A percentile compares a stretch with the other conserved stretches of the same genome.
phyloP scores from a whole-genome alignment of 257 asterid species.

The Solanum commersonii region DNA sequence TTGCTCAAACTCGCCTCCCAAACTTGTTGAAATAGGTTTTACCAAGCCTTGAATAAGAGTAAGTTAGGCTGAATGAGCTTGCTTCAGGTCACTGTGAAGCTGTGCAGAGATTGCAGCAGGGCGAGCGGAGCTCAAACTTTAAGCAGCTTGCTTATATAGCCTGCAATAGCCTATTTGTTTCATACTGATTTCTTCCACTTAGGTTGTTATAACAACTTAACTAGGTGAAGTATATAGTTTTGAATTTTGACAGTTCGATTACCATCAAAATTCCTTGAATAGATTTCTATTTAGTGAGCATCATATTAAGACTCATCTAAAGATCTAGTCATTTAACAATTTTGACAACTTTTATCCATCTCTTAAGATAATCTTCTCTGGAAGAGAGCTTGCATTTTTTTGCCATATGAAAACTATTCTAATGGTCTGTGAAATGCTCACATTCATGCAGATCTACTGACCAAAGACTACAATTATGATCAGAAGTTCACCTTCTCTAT shows the following conservation, averaged over 20 bases:
- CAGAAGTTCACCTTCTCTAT: slow-evolving; percentile 65
- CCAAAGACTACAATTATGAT: slow-evolving; percentile 74
- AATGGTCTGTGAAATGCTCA: neutral
- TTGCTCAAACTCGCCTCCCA: neutral
- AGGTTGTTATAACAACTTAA: neutral
- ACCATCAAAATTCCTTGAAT: neutral
- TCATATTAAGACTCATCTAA: neutral
- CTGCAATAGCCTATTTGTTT: neutral
- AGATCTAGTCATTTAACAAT: neutral
- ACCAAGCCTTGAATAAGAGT: neutral
- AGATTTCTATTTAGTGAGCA: neutral
- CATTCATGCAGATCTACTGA: slow-evolving; percentile 61
- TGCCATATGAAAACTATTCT: neutral
- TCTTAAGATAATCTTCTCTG: neutral
- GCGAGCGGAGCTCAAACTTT: neutral
- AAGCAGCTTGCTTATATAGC: neutral
- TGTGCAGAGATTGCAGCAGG: neutral
- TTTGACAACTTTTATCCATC: neutral
- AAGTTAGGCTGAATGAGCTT: neutral
- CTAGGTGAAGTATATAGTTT: neutral
- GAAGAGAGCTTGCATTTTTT: neutral
- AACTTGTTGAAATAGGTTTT: neutral
- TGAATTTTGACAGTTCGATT: neutral
- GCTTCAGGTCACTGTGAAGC: neutral
- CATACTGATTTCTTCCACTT: neutral